Evolutionary conservation across 208 protist genomes (phyloP).

Genomic region (Strigomonas galati): DNA sequence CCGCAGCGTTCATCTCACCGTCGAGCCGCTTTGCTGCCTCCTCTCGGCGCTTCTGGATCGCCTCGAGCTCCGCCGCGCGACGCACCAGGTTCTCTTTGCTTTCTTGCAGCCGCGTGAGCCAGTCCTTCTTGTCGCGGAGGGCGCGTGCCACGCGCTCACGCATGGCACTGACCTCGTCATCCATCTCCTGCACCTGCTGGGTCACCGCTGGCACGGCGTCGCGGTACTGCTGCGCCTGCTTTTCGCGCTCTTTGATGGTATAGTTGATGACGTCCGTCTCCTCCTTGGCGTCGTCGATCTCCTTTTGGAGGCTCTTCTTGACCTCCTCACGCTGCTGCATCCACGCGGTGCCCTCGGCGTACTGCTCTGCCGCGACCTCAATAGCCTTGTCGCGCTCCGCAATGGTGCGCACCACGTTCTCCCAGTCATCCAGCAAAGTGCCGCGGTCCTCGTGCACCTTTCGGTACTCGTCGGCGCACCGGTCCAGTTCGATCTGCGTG

Average conservation of each 20-base stretch:
- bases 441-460: conserved; percentile 86
- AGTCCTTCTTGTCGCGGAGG: conserved; percentile 40
- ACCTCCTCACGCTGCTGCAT: conserved; percentile 53
- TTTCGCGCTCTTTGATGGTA: conserved; percentile 53
- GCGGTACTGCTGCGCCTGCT: conserved; percentile 43
- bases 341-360: conserved; percentile 69
- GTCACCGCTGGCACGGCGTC: conserved; percentile 34
- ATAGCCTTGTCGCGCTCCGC: conserved; percentile 86
- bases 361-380: conserved; percentile 63
- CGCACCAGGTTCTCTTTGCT: conserved; percentile 30
- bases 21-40: conserved; percentile 27
- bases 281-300: conserved; percentile 36
- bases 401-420: conserved; percentile 83
- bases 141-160: conserved; percentile 54
- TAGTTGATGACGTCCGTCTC: conserved; percentile 47
- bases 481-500: conserved; percentile 91
- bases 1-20: conserved; percentile 36
- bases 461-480: conserved; percentile 88
- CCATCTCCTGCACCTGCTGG: conserved; percentile 52
- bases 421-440: conserved; percentile 88
- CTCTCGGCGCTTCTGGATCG: conserved; percentile 22
- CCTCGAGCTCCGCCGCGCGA: conserved; percentile 26
- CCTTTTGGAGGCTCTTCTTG: conserved; percentile 27
- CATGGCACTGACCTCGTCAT: conserved; percentile 79
- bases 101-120: conserved; percentile 26